Percentiles rank a stretch among this genome's conserved stretches.
phyloP scores from a whole-genome alignment of 805 yeast genomes.

The Candida boidinii region DNA sequence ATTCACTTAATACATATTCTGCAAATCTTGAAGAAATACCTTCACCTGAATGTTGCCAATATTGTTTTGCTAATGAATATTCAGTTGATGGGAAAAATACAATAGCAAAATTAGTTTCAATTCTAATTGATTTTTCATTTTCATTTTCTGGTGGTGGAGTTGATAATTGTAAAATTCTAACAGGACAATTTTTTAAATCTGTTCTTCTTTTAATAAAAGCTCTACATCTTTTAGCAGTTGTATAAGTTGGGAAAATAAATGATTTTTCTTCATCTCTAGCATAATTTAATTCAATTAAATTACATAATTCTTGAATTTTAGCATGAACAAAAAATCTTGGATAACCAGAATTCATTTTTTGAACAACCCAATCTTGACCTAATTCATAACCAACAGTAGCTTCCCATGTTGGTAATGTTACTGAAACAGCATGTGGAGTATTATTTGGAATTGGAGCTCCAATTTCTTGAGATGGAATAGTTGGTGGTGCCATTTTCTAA shows the following conservation, averaged over 20 bases:
- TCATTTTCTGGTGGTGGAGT: constrained; percentile 58
- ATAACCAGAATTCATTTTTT: constrained; percentile 77
- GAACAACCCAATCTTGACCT: constrained; percentile 74
- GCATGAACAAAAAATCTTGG: constrained; percentile 76
- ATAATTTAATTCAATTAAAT: constrained; percentile 52
- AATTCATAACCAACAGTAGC: constrained; percentile 90
- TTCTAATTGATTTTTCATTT: constrained; percentile 49
- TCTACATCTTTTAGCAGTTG: constrained; percentile 77
- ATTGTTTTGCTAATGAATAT: constrained; percentile 63
- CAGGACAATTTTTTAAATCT: constrained; percentile 24
- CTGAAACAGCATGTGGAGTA: constrained; percentile 90
- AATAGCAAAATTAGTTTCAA: constrained; percentile 65
- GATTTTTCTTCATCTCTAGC: constrained; percentile 74
- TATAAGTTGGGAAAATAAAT: constrained; percentile 70
- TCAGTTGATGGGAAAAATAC: constrained; percentile 65
- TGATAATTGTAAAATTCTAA: constrained; percentile 64
- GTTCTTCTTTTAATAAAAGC: constrained; percentile 53
- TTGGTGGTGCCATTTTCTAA: constrained; percentile 8
- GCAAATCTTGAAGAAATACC: constrained; percentile 90
- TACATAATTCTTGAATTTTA: constrained; percentile 47
- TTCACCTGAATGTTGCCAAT: constrained; percentile 98
- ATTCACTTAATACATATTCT: constrained; percentile 67
- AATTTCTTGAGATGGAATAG: constrained; percentile 39
- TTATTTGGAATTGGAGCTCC: constrained; percentile 87
- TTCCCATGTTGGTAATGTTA: constrained; percentile 91